Base-by-base conservation (phyloP, 345 rosid genomes). In the Rubroshorea leprosula region DNA sequence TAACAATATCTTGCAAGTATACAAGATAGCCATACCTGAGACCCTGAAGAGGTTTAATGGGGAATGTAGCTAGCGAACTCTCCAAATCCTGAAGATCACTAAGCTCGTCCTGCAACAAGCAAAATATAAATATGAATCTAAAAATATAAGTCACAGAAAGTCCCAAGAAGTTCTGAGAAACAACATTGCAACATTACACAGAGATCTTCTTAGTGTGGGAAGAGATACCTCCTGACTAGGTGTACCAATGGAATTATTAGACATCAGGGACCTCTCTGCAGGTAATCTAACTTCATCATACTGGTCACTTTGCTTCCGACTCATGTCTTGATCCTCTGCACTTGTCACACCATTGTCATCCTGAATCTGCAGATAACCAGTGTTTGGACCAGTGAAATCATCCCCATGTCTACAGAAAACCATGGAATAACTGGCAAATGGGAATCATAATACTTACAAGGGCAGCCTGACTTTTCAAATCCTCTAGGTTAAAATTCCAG, bases 401-500 rank as follows among this genome's bases (percentile, higher is more conserved):
- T 3, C 41, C 9, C 9, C 41, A 8, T 3, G 12, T 35, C 41
- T 35, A 35, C 12, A 35, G 41, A 2, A 6, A 13, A 35, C 41
- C 41, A 35, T 35, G 11, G 41, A 35, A 1, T 35, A 6, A 3
- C 41, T 4, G 41, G 41, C n/a, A 35, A 35, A 35, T 2, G 41
- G 11, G 12, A 13, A 1, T 35, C 12, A 35, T 35, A 6, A 58
- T 29, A 77, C 90, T 72, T 72, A 93, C 97, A 72, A 80, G 82
- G 6, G 94, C 96, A 77, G 99, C 99, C 73, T 89, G 99, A 72
- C 64, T 77, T 74, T 83, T 93, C 54, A 89, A 78, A 79, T 93
- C 99, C 57, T 89, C 99, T n/a, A 93, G 81, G 74, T 89, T 86
- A 73, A 93, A 93, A 72, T 93, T 87, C 99, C 97, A 93, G 25